Base-by-base conservation (phyloP, 1,284 basidiomycete species). In the Naganishia sp. region DNA sequence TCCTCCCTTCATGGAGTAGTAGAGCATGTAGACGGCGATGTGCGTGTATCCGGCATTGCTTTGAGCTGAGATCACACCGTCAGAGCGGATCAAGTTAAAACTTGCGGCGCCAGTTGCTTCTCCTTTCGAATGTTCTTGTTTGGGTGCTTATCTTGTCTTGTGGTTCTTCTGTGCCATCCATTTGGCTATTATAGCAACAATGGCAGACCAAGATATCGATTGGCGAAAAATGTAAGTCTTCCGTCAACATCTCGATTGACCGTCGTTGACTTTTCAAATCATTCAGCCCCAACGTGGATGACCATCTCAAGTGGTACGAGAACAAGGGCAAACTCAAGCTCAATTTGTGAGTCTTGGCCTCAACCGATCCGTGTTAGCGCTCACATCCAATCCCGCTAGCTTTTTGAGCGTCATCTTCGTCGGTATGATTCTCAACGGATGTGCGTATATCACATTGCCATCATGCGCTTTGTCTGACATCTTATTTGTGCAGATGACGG, bases 31-130 rank as follows among this genome's bases (percentile, higher is more conserved):
- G 28, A 39, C 25, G 46, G 39, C 58, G 47, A 51, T 15, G 31
- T 61, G 47, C 47, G 41, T 51, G 58, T 61, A 61, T 51, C 41
- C 58, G 58, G 21, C 58, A 61, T 50, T 61, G 64, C 46, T 28
- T 62, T 32, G 74, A 72, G 79, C 79, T 81, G 79, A 80, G 79
- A 81, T 81, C 72, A 81, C 75, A 81, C 79, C 79, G 79, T 80
- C 73, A 51, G 70, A 81, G 79, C 78, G 77, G 79, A 81, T 69
- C 79, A 79, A 78, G 79, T 75, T 79, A 78, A 79, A 78, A 74
- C 79, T 77, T 79, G 79, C 79, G 79, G 76, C 77, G 78, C 78
- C 74, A 80, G 77, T 77, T 76, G 72, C 72, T 69, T 69, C 64
- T 65, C 60, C 63, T 49, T 67, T 65, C 65, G 57, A 65, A 65